Evolutionary conservation across 495 filamentous ascomycete genomes (phyloP).

Genomic region (Xylaria curta): DNA sequence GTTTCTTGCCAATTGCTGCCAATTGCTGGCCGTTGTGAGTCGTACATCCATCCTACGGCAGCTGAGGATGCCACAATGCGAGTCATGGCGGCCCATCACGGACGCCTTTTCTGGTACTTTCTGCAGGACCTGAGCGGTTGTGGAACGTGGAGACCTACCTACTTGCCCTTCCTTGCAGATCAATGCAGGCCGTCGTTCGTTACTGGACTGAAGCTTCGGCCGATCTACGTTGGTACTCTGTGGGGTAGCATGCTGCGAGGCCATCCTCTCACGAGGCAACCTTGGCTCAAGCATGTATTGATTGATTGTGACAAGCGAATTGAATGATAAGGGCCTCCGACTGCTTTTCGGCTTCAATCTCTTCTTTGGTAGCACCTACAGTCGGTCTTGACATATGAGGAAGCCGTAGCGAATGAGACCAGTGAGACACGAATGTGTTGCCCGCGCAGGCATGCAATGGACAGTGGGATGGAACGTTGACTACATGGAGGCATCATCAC

Average conservation of each 20-base stretch:
- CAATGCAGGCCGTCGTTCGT: conserved; percentile 23
- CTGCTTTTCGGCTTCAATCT: not conserved
- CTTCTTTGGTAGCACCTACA: not conserved
- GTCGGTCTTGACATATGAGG: not conserved
- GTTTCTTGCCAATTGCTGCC: conserved; percentile 18
- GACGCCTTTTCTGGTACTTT: conserved; percentile 11
- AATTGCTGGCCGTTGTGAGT: conserved; percentile 15
- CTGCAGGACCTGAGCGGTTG: conserved; percentile 26
- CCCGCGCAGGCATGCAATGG: not conserved
- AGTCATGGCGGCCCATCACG: conserved; percentile 21
- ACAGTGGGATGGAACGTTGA: not conserved
- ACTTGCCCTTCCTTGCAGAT: conserved; percentile 17
- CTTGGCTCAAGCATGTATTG: conserved; percentile 6
- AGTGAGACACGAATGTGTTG: not conserved
- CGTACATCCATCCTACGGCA: conserved; percentile 22
- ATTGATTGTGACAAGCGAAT: conserved; percentile 10
- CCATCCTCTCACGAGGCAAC: conserved; percentile 10
- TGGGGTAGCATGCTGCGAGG: conserved; percentile 23
- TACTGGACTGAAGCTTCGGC: conserved; percentile 24
- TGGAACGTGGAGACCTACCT: conserved; percentile 10
- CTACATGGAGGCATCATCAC: not conserved
- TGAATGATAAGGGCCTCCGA: not conserved
- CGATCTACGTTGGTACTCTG: conserved; percentile 19
- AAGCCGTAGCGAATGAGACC: not conserved
- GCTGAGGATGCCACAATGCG: conserved; percentile 26